phyloP scores from a whole-genome alignment of 495 filamentous ascomycete genomes.

The Penicillium bovifimosum region DNA sequence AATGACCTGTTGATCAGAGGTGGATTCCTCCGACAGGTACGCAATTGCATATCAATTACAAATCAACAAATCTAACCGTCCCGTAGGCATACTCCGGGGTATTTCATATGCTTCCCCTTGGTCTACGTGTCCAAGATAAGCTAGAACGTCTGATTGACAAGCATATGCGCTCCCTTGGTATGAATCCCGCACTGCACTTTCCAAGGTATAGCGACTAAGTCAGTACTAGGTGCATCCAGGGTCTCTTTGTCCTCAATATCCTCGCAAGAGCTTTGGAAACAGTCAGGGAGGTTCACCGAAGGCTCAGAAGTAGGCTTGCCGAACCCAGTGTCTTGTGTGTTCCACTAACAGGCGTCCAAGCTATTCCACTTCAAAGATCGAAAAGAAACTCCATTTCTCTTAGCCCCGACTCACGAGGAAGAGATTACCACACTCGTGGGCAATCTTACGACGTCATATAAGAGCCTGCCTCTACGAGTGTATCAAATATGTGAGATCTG shows the following conservation, averaged over 20 bases:
- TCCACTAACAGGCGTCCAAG: constrained; percentile 32
- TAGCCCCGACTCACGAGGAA: constrained; percentile 94
- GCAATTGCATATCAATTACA: background rate
- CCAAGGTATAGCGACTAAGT: constrained; percentile 15
- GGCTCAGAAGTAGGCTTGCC: constrained; percentile 54
- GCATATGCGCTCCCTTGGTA: constrained; percentile 77
- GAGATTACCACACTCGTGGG: constrained; percentile 83
- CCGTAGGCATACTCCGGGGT: constrained; percentile 74
- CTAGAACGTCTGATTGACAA: constrained; percentile 79
- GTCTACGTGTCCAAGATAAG: constrained; percentile 82
- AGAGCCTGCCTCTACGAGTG: constrained; percentile 76
- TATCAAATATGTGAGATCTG: constrained; percentile 77
- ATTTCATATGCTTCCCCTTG: constrained; percentile 91
- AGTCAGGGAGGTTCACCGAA: constrained; percentile 54
- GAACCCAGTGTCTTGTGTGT: background rate
- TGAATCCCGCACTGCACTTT: background rate
- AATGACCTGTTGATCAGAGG: constrained; percentile 70
- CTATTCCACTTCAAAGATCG: constrained; percentile 78
- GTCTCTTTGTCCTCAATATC: constrained; percentile 85
- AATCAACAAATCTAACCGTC: background rate
- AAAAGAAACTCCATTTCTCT: constrained; percentile 65
- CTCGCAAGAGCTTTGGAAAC: constrained; percentile 76
- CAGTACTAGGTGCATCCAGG: constrained; percentile 67
- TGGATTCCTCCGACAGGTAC: constrained; percentile 74
- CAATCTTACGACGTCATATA: constrained; percentile 72